Percentiles rank a stretch among this genome's conserved stretches.
These are phyloP conservation scores for Phytopythium vexans DNA, from an alignment of 352 stramenopile genomes.

Conservation along the genomic window DNA sequence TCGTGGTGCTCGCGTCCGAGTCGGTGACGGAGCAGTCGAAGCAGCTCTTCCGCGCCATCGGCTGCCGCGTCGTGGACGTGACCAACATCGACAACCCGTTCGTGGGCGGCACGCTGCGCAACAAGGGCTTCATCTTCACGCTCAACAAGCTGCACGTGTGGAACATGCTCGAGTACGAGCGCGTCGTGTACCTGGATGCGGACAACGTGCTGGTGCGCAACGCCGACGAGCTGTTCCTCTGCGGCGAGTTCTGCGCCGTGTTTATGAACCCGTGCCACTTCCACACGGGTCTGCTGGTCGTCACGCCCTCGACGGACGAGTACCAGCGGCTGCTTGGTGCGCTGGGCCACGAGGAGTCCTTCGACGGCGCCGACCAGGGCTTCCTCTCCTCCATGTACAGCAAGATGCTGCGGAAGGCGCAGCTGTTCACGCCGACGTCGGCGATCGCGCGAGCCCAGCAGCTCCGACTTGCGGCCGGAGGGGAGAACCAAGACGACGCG, in stretches of 20 bases:
- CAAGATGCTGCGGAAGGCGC: slow-evolving; percentile 61
- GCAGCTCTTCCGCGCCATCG: slow-evolving; percentile 71
- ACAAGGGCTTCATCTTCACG: slow-evolving; percentile 90
- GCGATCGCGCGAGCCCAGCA: slow-evolving; percentile 18
- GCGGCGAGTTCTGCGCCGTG: slow-evolving; percentile 84
- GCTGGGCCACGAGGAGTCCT: slow-evolving; percentile 61
- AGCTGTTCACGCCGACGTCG: slow-evolving; percentile 63
- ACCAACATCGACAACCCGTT: slow-evolving; percentile 89
- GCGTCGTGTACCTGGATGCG: slow-evolving; percentile 89
- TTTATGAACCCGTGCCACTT: slow-evolving; percentile 92
- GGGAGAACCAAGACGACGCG: slow-evolving; percentile 3
- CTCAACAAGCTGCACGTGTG: slow-evolving; percentile 90
- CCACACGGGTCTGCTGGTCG: slow-evolving; percentile 83
- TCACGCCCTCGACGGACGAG: slow-evolving; percentile 67
- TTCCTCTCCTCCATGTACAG: slow-evolving; percentile 88
- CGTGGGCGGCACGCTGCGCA: slow-evolving; percentile 61
- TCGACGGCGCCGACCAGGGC: slow-evolving; percentile 81
- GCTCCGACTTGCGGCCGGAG: background rate
- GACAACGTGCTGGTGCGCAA: slow-evolving; percentile 90
- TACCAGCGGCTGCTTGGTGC: slow-evolving; percentile 70
- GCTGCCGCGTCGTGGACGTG: slow-evolving; percentile 81
- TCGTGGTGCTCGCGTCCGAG: slow-evolving; percentile 84
- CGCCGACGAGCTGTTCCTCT: slow-evolving; percentile 86
- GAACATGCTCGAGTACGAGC: slow-evolving; percentile 89
- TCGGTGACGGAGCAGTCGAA: slow-evolving; percentile 80